Evolutionary conservation across 768 basidiomycete species (phyloP), one percentile per base, ranked within the genome.

Genomic region (Wakefieldia striispora): DNA sequence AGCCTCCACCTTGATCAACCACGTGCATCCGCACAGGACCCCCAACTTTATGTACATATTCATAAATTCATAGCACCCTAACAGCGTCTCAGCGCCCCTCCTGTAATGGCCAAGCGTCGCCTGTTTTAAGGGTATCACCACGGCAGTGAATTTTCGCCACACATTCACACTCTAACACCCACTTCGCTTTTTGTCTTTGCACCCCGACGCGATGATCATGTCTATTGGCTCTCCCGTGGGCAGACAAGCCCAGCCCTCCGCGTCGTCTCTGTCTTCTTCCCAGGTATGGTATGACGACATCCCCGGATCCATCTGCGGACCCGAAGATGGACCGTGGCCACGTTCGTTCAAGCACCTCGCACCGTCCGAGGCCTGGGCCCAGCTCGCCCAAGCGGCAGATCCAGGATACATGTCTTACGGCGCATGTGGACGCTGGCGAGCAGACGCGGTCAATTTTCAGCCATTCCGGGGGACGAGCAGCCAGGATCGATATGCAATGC

Each of bases 281-380:
- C 76, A 74, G 68, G 80, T 79, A 12, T 79, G 79, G 63, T 65
- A 77, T 54, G 76, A 83, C 50, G 83, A 84, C 56, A 81, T 84
- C 11, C 81, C 80, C 19, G 82, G 83, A 13, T 76, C 78, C 26
- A 71, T 83, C 29, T 82, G 81, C 60, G 79, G 75, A 6, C 79
- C 83, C 40, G 80, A 84, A 51, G 83, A 85, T 37, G 82, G 78
- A 5, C 79, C 79, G 31, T 84, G 83, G 82, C 83, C 83, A 6
- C 76, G 80, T 43, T 65, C 79, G 10, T 85, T 81, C 58, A 74
- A 74, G 47, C 69, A 75, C 19, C 72, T 85, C 14, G 66, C 71
- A 17, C 72, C 78, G 38, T 55, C 71, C n/a, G 76, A 79, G 37
- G 67, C 84, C 12, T 82, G 79, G 81, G 63, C 74, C 12, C 75